A percentile compares a stretch with the other conserved stretches of the same genome.
Evolutionary conservation across 192 early-diverging fungal species (phyloP).

Genomic region (Endogone sp.): DNA sequence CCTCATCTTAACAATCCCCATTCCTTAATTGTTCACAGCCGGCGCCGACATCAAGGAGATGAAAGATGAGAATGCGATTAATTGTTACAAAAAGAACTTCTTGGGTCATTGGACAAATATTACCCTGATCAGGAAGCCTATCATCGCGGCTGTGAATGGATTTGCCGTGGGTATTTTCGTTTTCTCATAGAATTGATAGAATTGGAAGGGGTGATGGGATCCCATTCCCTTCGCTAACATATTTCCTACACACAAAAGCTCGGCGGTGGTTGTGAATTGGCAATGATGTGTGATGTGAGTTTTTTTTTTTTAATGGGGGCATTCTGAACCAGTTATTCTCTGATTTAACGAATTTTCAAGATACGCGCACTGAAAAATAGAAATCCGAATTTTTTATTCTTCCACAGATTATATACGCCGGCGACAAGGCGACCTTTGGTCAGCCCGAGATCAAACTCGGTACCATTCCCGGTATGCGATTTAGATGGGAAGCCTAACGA

Average conservation of each 20-base stretch:
- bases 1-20: too few relatives aligned
- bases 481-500: not conserved
- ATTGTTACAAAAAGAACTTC: conserved; percentile 90
- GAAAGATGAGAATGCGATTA: conserved; percentile 81
- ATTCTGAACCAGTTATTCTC: too few relatives aligned
- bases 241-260: conserved; percentile 45
- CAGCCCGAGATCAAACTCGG: conserved; percentile 99
- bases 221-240: not conserved
- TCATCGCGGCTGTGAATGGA: conserved; percentile 97
- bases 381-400: too few relatives aligned
- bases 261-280: conserved; percentile 98
- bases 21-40: conserved; percentile 49
- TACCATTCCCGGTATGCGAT: conserved; percentile 84
- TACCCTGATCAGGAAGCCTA: conserved; percentile 87
- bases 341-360: too few relatives aligned
- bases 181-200: not conserved
- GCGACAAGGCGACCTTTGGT: conserved; percentile 93
- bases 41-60: conserved; percentile 99
- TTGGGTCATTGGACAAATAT: conserved; percentile 94
- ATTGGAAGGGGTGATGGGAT: not conserved
- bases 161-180: conserved; percentile 66
- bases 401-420: conserved; percentile 92
- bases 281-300: conserved; percentile 91
- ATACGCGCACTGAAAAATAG: too few relatives aligned
- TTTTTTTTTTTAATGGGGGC: conserved; percentile 10